Base-by-base conservation (phyloP, 768 basidiomycete species). In the Rhizopogon salebrosus region DNA sequence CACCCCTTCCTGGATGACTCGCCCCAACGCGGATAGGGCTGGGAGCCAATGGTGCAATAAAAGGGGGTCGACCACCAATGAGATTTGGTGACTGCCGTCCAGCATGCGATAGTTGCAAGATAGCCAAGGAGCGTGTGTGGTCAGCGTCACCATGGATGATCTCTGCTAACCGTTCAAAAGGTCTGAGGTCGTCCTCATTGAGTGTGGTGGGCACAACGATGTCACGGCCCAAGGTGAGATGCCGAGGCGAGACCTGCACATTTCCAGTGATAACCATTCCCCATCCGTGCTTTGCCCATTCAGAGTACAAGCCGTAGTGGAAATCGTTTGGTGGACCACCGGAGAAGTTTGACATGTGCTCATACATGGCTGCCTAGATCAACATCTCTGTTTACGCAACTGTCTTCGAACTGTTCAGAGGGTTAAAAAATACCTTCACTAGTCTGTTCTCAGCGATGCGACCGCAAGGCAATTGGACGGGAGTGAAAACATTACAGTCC, bases 221-320 rank as follows among this genome's bases (percentile, higher is more conserved):
- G 62, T 92, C 91, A 34, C 86, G 78, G 16, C 88, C 90, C 23
- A 93, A 71, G 4, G 81, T 71, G 3, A 92, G 72, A 62, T 93
- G 91, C 1, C 73, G 65, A 0, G 55, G 54, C 24, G 77, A 76
- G 24, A 94, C 81, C 60, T 89, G 87, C 4, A 91, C 78, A 57
- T 94, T 94, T 3, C 95, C 95, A 0, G 94, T 92, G 26, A 95
- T 65, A 41, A 95, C 71, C 77, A 97, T 90, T 0, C 92, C 95
- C 91, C 91, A 98, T 42, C 77, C 77, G 10, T 86, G 79, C 49
- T 72, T 65, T 1, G 83, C 80, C 93, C 94, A 98, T 59, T 74
- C 71, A 0, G 78, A 67, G 63, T 98, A 97, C 26, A 97, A 74
- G 0, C 69, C 61, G 34, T 76, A 62, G 64, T 93, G 89, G 40